Percentiles rank a stretch among this genome's conserved stretches.
These are phyloP conservation scores for Paxillus ammoniavirescens DNA, from an alignment of 768 basidiomycete species.

Conservation along the genomic window DNA sequence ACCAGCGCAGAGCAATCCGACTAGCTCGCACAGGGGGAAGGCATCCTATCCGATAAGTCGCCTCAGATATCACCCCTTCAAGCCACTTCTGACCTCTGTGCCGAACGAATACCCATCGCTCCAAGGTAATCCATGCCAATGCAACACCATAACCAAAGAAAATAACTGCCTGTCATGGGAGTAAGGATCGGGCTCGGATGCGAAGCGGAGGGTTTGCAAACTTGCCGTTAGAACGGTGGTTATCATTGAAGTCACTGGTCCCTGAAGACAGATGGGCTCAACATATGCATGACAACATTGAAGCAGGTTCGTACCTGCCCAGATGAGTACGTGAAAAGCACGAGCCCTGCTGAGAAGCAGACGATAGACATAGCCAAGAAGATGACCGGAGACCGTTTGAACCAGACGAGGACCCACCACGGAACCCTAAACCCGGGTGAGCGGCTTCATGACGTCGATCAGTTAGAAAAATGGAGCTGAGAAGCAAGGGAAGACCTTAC, in stretches of 20 bases:
- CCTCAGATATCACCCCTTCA: too few relatives aligned
- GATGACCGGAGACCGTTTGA: constrained; percentile 78
- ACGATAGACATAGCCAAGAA: constrained; percentile 83
- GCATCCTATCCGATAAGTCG: constrained; percentile 24
- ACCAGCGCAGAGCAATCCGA: constrained; percentile 26
- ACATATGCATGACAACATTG: constrained; percentile 15
- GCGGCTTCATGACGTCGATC: constrained; percentile 36
- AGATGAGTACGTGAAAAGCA: constrained; percentile 76
- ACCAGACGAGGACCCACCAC: constrained; percentile 73
- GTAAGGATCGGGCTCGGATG: constrained; percentile 3
- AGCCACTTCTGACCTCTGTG: too few relatives aligned
- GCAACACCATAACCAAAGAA: constrained; percentile 47
- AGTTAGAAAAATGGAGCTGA: constrained; percentile 3
- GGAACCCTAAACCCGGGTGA: constrained; percentile 55
- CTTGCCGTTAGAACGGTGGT: too few relatives aligned
- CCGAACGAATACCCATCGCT: constrained; percentile 49
- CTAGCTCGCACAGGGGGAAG: constrained; percentile 22
- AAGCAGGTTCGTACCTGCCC: constrained; percentile 47
- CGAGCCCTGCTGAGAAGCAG: constrained; percentile 76
- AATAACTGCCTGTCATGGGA: constrained; percentile 29
- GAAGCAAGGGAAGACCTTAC: constrained; percentile 32
- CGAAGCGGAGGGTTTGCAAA: too few relatives aligned
- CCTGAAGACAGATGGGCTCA: constrained; percentile 1
- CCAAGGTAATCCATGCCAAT: constrained; percentile 52
- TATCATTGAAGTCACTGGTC: too few relatives aligned